Conservation (phyloP, 2,329 filamentous ascomycete genomes). For the Periconia sp. region DNA sequence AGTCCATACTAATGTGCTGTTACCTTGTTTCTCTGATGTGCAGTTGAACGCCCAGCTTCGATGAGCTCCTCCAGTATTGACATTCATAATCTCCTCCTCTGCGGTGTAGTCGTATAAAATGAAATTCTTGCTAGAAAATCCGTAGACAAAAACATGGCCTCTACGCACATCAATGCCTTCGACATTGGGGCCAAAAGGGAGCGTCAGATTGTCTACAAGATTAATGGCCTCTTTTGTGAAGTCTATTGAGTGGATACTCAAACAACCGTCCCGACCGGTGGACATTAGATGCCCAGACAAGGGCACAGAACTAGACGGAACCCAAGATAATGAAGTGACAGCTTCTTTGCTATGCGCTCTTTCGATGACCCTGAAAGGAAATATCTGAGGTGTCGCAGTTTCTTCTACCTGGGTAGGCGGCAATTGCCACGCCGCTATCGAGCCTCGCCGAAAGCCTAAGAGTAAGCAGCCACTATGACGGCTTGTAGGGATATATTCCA, state of each 20-base stretch:
- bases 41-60: slow-evolving; percentile 71
- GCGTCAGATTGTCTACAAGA: slow-evolving; percentile 70
- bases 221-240: slow-evolving; percentile 24
- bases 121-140: slow-evolving; percentile 81
- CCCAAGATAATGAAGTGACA: slow-evolving; percentile 67
- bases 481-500: slow-evolving; percentile 38
- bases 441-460: slow-evolving; percentile 63
- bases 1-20: slow-evolving; percentile 74
- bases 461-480: slow-evolving; percentile 43
- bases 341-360: slow-evolving; percentile 62
- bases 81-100: slow-evolving; percentile 70
- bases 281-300: slow-evolving; percentile 64
- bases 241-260: slow-evolving; percentile 64
- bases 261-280: slow-evolving; percentile 78
- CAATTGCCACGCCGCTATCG: slow-evolving; percentile 56
- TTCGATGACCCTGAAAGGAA: slow-evolving; percentile 23
- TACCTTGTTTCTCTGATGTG: slow-evolving; percentile 22
- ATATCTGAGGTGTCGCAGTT: slow-evolving; percentile 6
- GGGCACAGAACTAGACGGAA: slow-evolving; percentile 41
- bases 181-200: slow-evolving; percentile 77
- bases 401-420: slow-evolving; percentile 7
- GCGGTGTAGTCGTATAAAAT: slow-evolving; percentile 79
- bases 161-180: slow-evolving; percentile 71
- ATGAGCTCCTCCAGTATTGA: slow-evolving; percentile 86
- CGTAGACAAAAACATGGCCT: slow-evolving; percentile 70